phyloP scores from a whole-genome alignment of 345 rosid species.

The Dovyalis caffra region DNA sequence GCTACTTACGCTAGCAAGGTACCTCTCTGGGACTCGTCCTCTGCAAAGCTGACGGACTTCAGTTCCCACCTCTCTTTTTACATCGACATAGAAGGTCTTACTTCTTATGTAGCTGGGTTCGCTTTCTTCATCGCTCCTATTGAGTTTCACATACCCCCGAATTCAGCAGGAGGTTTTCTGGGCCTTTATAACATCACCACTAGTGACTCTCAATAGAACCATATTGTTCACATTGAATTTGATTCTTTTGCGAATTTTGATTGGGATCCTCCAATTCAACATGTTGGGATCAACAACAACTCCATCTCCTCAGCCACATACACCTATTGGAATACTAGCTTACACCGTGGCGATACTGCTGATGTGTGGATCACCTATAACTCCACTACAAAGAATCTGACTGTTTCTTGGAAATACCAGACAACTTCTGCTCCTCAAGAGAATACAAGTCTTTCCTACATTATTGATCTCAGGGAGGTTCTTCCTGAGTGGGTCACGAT shows the following conservation, averaged over 20 bases:
- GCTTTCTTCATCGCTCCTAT: constrained; percentile 32
- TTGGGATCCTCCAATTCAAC: constrained; percentile 31
- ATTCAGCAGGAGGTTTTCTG: constrained; percentile 26
- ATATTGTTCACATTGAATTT: constrained; percentile 22
- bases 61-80: constrained; percentile 22
- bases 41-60: constrained; percentile 27
- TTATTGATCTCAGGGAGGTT: constrained; percentile 41
- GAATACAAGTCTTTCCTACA: constrained; percentile 35
- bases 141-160: constrained; percentile 28
- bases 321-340: constrained; percentile 36
- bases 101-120: constrained; percentile 18
- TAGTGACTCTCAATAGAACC: constrained; percentile 9
- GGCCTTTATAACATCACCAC: constrained; percentile 27
- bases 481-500: constrained; percentile 42
- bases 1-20: constrained; percentile 21
- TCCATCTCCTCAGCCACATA: constrained; percentile 16
- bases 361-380: constrained; percentile 37
- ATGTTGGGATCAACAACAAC: constrained; percentile 29
- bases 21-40: constrained; percentile 24
- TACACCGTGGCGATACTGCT: constrained; percentile 26
- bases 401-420: constrained; percentile 44
- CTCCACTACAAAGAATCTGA: constrained; percentile 36
- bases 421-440: constrained; percentile 25
- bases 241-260: constrained; percentile 20
- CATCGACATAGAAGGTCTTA: not conserved